Evolutionary conservation across 495 filamentous ascomycete genomes (phyloP), one percentile per base, ranked within the genome.

Genomic region (Evernia prunastri): DNA sequence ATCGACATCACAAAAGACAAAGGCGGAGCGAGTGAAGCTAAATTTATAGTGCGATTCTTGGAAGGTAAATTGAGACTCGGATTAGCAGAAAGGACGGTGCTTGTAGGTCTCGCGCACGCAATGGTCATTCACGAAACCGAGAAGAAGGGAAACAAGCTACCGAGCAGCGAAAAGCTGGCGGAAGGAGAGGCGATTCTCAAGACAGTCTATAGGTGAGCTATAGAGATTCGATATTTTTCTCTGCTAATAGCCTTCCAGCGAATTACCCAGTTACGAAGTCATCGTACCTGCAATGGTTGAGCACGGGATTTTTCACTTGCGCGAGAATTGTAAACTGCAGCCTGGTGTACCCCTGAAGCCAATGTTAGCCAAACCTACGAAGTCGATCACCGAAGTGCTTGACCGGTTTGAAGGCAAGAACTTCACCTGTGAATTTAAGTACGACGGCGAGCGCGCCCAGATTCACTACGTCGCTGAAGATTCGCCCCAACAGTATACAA

Each of bases 351-450:
- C 94, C 25, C 83, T 98, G 42, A 98, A 97, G 75, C 94, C 94
- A 68, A 98, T 98, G 94, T 84, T 98, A 77, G 94, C 94, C 9
- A 97, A 97, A 69, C 95, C 94, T 1, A 98, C 95, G 0, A 98
- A 98, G 74, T 91, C 94, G n/a, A 97, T 98, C 68, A 95, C 91
- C 0, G 94, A 98, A 75, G 95, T 98, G 0, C 85, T 97, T 2
- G 94, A 98, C 75, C 89, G 95, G 20, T 98, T 98, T 69, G 94
- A 97, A 76, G 86, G 88, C 42, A 92, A 95, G 72, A 88, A 88
- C 9, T 98, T 97, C 68, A 97, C 94, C 20, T 98, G 95, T 77
- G 94, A 98, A 71, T 98, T 96, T 79, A 98, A 98, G 71, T 98
- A 98, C 69, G 94, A 98, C 69, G 94, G 94, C 35, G 94, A 98